Base-by-base conservation (phyloP, 257 asterid genomes). In the Solanum tarijense region DNA sequence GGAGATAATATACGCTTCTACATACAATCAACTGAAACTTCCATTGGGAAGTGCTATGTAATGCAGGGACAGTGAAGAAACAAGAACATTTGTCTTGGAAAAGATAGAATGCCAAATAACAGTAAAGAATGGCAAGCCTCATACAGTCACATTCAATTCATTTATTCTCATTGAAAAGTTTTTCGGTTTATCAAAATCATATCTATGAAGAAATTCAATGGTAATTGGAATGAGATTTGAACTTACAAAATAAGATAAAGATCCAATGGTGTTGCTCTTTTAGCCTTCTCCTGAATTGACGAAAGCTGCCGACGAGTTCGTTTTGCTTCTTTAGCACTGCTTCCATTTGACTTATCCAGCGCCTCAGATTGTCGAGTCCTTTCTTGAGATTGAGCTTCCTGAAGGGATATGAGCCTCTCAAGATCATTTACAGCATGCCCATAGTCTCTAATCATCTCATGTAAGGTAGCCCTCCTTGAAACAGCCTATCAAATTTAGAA, bases 391-490 rank as follows among this genome's bases (percentile, higher is more conserved):
- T 92, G 94, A 87, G 86, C 92, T 89, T 91, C 96, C 86, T 95
- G 94, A 89, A 97, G 95, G 91, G 94, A 89, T 87, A 94, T 60
- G 86, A 97, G 87, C 87, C 88, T 97, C 91, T 93, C 92, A 78
- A 94, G 91, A 93, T 97, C 99, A 90, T 10, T 83, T 81, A 55
- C 89, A 73, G 99, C 98, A 88, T 94, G 96, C 90, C 91, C 94
- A 89, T 97, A 96, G 87, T 97, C 99, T 89, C 99, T 94, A 86
- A 97, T 95, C 93, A 92, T 92, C 93, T 95, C 99, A 89, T 94
- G 94, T 89, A 97, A 92, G 89, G 98, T 93, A 69, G 96, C 99
- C 91, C 99, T 92, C 94, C 99, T 92, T 21, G 98, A 97, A 86
- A 96, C 90, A 78, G 99, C 99, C 99, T 97, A 91, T 88, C 71